These are phyloP conservation scores for Sporothrix pseudoabietina DNA, from an alignment of 2,329 filamentous ascomycete genomes.

Conservation along the genomic window DNA sequence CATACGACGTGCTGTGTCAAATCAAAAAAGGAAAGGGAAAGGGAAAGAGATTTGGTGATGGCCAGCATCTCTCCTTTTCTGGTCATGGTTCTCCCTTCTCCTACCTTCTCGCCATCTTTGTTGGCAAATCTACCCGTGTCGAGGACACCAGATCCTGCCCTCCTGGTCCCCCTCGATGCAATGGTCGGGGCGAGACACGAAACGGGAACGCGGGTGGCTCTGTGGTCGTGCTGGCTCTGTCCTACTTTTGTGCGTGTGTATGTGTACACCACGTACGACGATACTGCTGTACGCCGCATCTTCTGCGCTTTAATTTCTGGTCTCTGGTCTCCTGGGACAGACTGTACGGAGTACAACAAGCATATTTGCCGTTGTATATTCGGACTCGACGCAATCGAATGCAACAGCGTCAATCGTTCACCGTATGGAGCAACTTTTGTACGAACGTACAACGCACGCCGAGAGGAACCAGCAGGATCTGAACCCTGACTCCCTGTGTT, in stretches of 20 bases:
- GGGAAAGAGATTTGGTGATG: not conserved
- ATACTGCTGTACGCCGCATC: too few relatives aligned
- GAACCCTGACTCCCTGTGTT: not conserved
- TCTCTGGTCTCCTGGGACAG: not conserved
- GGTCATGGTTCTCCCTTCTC: not conserved
- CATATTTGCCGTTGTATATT: slow-evolving; percentile 13
- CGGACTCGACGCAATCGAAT: not conserved
- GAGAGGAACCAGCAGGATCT: not conserved
- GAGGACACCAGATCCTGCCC: slow-evolving; percentile 14
- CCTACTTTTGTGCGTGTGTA: not conserved
- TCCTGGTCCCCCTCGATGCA: slow-evolving; percentile 9
- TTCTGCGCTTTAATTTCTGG: not conserved
- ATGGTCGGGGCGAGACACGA: slow-evolving; percentile 19
- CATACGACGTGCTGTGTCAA: not conserved
- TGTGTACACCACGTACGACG: not conserved
- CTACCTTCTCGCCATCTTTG: not conserved
- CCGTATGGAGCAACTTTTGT: not conserved
- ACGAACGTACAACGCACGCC: too few relatives aligned
- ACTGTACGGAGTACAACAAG: not conserved
- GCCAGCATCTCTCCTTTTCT: not conserved
- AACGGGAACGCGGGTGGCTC: not conserved
- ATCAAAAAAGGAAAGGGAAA: not conserved
- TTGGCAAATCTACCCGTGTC: not conserved
- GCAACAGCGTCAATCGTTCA: not conserved
- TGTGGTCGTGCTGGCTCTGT: not conserved